phyloP scores from a whole-genome alignment of 1,139 yeast genomes.

The Taphrina confusa region DNA sequence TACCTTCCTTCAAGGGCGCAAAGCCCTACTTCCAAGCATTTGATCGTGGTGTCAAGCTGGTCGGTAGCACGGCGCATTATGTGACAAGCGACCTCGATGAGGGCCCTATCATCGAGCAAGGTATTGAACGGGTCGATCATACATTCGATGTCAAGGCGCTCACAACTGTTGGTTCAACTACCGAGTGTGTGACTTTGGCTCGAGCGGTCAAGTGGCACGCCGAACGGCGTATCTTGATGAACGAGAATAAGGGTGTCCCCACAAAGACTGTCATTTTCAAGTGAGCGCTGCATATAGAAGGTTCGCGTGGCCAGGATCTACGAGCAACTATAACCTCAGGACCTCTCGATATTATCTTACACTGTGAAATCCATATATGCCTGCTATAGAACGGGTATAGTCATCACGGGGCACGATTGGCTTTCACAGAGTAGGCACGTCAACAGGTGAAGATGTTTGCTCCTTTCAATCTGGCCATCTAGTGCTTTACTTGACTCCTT shows the following conservation, averaged over 20 bases:
- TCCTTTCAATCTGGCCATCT: too few relatives aligned
- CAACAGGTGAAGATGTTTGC: too few relatives aligned
- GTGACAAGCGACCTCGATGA: conserved; percentile 32
- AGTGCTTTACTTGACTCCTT: too few relatives aligned
- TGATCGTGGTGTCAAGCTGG: conserved; percentile 31
- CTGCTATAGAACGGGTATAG: too few relatives aligned
- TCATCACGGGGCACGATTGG: too few relatives aligned
- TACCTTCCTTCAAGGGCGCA: conserved; percentile 33
- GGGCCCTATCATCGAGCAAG: conserved; percentile 33
- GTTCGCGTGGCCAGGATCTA: too few relatives aligned
- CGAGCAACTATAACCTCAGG: too few relatives aligned
- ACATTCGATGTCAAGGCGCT: conserved; percentile 23
- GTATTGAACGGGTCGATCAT: conserved; percentile 31
- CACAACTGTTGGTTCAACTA: conserved; percentile 30
- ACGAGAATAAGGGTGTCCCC: conserved; percentile 21
- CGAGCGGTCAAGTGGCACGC: conserved; percentile 33
- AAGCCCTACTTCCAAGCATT: conserved; percentile 33
- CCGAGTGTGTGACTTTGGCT: conserved; percentile 29
- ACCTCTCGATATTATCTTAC: too few relatives aligned
- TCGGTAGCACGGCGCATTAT: conserved; percentile 30
- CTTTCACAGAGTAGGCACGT: too few relatives aligned
- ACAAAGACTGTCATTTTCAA: conserved; percentile 31
- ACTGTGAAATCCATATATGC: too few relatives aligned
- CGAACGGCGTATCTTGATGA: conserved; percentile 28
- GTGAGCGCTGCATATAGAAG: neutral